Conservation (phyloP, 441 rosid genomes). For the Bocquillonia castaneifolia region DNA sequence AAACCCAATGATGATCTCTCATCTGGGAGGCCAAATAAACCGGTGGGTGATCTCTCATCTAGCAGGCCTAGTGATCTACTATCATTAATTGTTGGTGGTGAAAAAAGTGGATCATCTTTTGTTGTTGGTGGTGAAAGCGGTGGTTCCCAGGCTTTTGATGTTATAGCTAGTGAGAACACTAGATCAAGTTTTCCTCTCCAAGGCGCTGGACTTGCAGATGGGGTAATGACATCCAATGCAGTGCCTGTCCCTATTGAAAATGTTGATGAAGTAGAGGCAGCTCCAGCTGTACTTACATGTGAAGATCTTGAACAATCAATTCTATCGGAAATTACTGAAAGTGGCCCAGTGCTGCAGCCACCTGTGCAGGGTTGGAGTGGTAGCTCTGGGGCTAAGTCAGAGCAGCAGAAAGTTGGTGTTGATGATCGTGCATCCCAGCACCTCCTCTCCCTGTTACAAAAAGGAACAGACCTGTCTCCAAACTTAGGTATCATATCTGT, state of each 20-base stretch:
- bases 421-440: constrained; percentile 77
- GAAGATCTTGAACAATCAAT: constrained; percentile 98
- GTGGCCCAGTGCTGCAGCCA: constrained; percentile 35
- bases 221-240: constrained; percentile 27
- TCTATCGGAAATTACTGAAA: constrained; percentile 55
- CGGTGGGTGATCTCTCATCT: constrained; percentile 38
- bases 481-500: constrained; percentile 32
- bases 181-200: constrained; percentile 36
- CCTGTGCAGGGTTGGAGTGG: constrained; percentile 33
- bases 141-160: constrained; percentile 44
- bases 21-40: constrained; percentile 14
- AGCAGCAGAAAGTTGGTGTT: constrained; percentile 40
- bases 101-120: constrained; percentile 56
- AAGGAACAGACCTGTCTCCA: constrained; percentile 40
- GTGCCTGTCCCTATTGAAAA: constrained; percentile 26
- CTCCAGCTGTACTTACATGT: constrained; percentile 83
- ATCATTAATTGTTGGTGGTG: constrained; percentile 74
- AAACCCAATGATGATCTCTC: constrained; percentile 44
- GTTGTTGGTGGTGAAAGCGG: constrained; percentile 59
- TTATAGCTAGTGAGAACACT: constrained; percentile 29
- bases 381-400: constrained; percentile 32
- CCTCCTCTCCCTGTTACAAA: constrained; percentile 82
- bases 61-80: constrained; percentile 55
- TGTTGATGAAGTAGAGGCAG: constrained; percentile 37
- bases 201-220: constrained; percentile 34